Base-by-base conservation (phyloP, 139 green algal species). In the Volvox reticuliferus region DNA sequence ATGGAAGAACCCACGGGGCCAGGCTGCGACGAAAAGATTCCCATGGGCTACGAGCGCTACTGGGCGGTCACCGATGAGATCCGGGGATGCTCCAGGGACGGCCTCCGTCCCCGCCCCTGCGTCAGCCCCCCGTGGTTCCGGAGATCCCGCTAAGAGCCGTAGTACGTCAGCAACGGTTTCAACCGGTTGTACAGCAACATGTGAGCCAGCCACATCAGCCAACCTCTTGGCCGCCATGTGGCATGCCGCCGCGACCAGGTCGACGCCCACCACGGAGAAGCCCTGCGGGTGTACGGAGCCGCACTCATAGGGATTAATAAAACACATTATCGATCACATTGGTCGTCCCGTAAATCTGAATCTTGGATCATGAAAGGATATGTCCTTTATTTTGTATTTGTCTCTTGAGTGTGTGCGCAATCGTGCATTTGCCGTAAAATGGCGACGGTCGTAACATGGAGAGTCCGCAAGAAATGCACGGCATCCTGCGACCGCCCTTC, bases 201-300 rank as follows among this genome's bases (percentile, higher is more conserved):
- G 26, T 24, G 44, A 14, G 12, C 26, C 44, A 28, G 50, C 26
- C 5, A 21, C 79, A 14, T 21, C 79, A 18, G 50, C 44, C 50
- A 89, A 68, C 37, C 84, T 69, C 37, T 50, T 19, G 5, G 69
- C 69, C 37, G 84, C 84, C 37, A 82, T 5, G 28, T 61, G 1
- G 28, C 37, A 69, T 19, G 84, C 84, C 1, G 84, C 69, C 28
- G 17, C 37, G 28, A 89, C 84, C 37, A 89, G 68, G 28, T 89
- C 84, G 2, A 81, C 84, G 1, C 84, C 84, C 28, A 71, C n/a
- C 28, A 89, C 84, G 12, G 69, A 55, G 12, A 67, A 88, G 65
- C 82, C 82, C 82, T 87, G 82, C 6, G 76, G 28, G 32, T 35
- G 73, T 44, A 13, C 14, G 73, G 44, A 14, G 44, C 44, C 44